Evolutionary conservation across 176 grass and related monocot species (phyloP), one percentile per base, ranked within the genome.

Genomic region (Secale cereale): DNA sequence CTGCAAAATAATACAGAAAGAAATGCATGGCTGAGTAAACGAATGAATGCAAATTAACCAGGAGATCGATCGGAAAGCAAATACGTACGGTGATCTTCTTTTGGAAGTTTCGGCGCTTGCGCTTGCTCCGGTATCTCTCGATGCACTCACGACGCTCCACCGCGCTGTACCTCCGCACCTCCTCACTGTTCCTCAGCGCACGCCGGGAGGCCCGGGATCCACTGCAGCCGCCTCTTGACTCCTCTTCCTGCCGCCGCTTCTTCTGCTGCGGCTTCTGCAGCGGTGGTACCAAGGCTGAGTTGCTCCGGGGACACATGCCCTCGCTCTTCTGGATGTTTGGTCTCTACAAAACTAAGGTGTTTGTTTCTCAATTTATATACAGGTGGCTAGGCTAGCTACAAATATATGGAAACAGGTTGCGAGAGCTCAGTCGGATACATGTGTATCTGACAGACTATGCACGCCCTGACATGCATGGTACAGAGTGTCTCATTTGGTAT

Each of bases 71-170:
- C 1, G 17, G 41, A 22, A 54, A 16, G 27, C 7, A 52, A 20
- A 30, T 12, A 80, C 74, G 5, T 83, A 94, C 93, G n/a, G 90
- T 97, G 88, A 90, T 97, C 81, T 97, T 97, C 85, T 92, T 97
- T 7, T 97, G 81, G 90, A 97, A 97, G 77, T 94, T 97, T 50
- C 91, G 92, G 0, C 82, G 94, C 50, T 89, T 94, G 77, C 94
- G 90, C 83, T 94, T 97, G 87, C 80, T 97, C 46, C 89, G 77
- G 65, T 97, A 97, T 77, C 89, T 94, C 31, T 92, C 92, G 33
- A 97, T 89, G 84, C 85, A 82, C 64, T 97, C 94, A 67, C 87
- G 92, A 60, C 94, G 87, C 83, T 93, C 94, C 78, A 83, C 91
- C 6, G 84, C 52, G 17, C n/a, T 93, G 81, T 91, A 93, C 59